A percentile compares a stretch with the other conserved stretches of the same genome.
Evolutionary conservation across 495 filamentous ascomycete genomes (phyloP).

Genomic region (Tuber melanosporum): DNA sequence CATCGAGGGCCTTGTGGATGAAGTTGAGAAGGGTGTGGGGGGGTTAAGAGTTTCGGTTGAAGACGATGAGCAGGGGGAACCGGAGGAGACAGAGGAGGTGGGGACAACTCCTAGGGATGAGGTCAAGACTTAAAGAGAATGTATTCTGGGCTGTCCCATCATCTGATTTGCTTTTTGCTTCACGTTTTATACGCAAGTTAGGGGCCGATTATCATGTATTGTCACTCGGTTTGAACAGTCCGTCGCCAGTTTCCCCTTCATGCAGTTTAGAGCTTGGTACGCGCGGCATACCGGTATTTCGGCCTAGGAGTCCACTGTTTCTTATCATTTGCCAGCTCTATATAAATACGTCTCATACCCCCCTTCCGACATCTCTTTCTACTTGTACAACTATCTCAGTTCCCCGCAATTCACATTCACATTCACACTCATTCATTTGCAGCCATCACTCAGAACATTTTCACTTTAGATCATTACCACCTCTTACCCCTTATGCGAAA

Average conservation of each 20-base stretch:
- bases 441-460: neutral
- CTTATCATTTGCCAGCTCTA: neutral
- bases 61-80: conserved; percentile 45
- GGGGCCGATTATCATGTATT: neutral
- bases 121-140: neutral
- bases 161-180: neutral
- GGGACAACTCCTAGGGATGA: neutral
- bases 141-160: neutral
- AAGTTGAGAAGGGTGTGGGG: conserved; percentile 58
- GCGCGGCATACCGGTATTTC: neutral
- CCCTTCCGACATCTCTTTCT: neutral
- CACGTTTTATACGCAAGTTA: neutral
- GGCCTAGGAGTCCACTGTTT: neutral
- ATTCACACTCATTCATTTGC: neutral
- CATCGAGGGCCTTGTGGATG: conserved; percentile 55
- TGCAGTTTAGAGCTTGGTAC: neutral
- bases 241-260: neutral
- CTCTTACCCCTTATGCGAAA: neutral
- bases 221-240: neutral
- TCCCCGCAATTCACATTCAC: neutral
- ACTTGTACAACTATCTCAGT: neutral
- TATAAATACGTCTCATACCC: neutral
- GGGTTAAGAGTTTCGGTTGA: conserved; percentile 53
- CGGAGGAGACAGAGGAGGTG: conserved; percentile 7
- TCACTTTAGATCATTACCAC: neutral